These are phyloP conservation scores for Sugiyamaella boreocaroliniensis DNA, from an alignment of 805 yeast species.

Conservation along the genomic window DNA sequence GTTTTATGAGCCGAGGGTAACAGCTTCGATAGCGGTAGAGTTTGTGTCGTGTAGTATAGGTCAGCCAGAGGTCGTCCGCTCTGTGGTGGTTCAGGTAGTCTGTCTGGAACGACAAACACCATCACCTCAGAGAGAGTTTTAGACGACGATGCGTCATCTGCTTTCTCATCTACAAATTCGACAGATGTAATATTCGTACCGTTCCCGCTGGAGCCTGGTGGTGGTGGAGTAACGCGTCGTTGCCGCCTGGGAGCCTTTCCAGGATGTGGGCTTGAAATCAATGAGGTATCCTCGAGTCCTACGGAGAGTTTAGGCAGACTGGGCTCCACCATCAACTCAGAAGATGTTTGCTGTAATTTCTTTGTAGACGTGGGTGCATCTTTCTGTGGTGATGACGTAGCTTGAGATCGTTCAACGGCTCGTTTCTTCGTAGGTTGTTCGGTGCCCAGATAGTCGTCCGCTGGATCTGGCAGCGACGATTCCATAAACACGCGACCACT, in stretches of 20 bases:
- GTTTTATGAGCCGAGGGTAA: slow-evolving; percentile 83
- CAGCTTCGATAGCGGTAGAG: slow-evolving; percentile 74
- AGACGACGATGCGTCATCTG: background rate
- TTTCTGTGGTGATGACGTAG: background rate
- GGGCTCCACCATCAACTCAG: background rate
- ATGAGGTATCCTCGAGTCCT: background rate
- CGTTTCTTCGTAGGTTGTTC: background rate
- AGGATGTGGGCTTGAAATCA: background rate
- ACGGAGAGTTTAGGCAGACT: background rate
- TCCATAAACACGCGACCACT: slow-evolving; percentile 28
- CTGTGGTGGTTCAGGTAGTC: slow-evolving; percentile 32
- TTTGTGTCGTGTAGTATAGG: slow-evolving; percentile 77
- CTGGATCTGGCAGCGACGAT: slow-evolving; percentile 30
- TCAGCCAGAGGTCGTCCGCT: slow-evolving; percentile 58
- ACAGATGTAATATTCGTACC: slow-evolving; percentile 6
- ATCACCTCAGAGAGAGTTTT: slow-evolving; percentile 19
- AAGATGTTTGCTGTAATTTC: background rate
- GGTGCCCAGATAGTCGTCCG: slow-evolving; percentile 5
- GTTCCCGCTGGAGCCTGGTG: background rate
- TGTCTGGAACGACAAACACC: slow-evolving; percentile 29
- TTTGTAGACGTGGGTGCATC: background rate
- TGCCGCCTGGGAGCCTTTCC: background rate
- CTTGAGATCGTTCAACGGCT: background rate
- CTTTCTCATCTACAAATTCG: slow-evolving; percentile 6
- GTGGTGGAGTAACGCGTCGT: background rate